phyloP scores from a whole-genome alignment of 345 rosid species.

The Syzygium grande region DNA sequence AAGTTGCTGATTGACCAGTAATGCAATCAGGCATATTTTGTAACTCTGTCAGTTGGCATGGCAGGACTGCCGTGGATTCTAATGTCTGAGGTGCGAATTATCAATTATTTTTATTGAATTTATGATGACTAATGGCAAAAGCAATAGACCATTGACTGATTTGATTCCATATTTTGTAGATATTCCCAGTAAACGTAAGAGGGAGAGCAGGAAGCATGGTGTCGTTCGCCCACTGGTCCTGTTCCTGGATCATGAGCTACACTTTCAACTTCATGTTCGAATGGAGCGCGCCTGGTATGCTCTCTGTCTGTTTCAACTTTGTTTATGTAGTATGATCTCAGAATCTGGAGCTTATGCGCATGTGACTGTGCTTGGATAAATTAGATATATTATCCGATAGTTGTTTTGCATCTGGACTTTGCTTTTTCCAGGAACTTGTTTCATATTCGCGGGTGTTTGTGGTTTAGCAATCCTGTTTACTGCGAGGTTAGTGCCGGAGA shows the following conservation, averaged over 20 bases:
- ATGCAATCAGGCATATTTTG: constrained; percentile 23
- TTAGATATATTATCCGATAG: not conserved
- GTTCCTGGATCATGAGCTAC: constrained; percentile 89
- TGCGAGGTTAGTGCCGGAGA: constrained; percentile 16
- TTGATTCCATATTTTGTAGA: constrained; percentile 16
- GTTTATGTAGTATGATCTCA: not conserved
- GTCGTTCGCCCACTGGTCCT: constrained; percentile 68
- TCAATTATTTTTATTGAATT: not conserved
- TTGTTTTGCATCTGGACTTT: not conserved
- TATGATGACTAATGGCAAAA: not conserved
- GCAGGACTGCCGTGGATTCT: not conserved
- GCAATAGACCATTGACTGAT: not conserved
- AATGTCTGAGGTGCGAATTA: constrained; percentile 52
- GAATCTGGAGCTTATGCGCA: not conserved
- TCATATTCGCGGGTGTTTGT: constrained; percentile 1
- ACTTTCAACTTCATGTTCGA: constrained; percentile 71
- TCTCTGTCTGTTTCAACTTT: not conserved
- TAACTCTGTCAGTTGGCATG: not conserved
- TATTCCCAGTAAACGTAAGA: constrained; percentile 69
- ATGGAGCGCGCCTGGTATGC: constrained; percentile 69
- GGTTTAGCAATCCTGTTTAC: constrained; percentile 3
- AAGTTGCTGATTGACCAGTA: not conserved
- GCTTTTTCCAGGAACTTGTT: constrained; percentile 37
- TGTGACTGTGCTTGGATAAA: not conserved
- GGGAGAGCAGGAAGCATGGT: constrained; percentile 87